Conservation (phyloP, 2,329 filamentous ascomycete species). For the Fusarium paranaense region DNA sequence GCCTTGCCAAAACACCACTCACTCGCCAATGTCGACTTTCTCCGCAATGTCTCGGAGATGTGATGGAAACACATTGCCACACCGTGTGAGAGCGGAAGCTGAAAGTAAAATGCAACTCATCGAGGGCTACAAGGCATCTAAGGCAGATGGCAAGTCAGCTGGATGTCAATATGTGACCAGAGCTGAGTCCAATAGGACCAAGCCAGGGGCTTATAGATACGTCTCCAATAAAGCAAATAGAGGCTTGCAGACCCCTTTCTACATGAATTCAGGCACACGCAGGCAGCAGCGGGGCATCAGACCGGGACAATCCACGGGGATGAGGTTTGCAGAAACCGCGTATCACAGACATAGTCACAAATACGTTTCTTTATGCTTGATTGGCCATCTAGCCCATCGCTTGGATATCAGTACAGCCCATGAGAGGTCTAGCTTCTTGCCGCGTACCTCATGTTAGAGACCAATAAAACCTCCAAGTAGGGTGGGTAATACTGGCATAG, state of each 20-base stretch:
- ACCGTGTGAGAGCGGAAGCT: background rate
- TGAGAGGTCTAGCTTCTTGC: too few species aligned
- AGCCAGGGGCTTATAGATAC: background rate
- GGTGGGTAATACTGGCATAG: too few species aligned
- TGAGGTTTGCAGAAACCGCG: background rate
- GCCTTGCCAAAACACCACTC: background rate
- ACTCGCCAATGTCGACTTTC: background rate
- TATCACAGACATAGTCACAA: background rate
- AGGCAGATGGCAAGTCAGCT: background rate
- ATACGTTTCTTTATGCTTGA: background rate
- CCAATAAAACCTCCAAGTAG: too few species aligned
- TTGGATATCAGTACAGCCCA: too few species aligned
- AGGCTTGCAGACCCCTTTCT: background rate
- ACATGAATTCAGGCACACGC: background rate
- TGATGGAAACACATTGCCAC: background rate
- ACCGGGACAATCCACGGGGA: background rate
- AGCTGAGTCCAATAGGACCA: background rate
- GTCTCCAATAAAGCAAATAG: background rate
- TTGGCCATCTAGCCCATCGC: too few species aligned
- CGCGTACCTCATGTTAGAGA: too few species aligned
- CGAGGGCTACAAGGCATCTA: background rate
- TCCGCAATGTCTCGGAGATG: background rate
- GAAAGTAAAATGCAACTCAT: background rate
- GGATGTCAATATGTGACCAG: background rate
- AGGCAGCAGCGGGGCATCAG: background rate